phyloP scores from a whole-genome alignment of 73 alveolate species.

The Tetrahymena elliotti region DNA sequence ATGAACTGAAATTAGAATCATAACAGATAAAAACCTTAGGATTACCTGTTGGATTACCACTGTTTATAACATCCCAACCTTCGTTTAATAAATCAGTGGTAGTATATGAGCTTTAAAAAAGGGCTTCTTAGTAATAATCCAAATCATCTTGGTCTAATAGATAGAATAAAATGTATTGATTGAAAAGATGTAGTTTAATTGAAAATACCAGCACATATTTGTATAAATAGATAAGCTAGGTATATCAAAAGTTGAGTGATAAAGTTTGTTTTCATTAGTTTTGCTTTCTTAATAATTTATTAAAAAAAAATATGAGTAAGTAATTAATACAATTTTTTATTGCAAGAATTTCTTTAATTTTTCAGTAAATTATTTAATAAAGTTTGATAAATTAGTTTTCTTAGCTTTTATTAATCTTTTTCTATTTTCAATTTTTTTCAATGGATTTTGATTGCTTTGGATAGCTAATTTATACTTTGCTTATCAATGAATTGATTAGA shows the following conservation, averaged over 20 bases:
- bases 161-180: background rate
- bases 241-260: background rate
- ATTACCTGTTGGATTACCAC: background rate
- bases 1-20: background rate
- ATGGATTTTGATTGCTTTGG: background rate
- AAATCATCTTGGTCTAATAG: background rate
- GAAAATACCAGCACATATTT: background rate
- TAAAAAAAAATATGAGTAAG: background rate
- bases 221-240: background rate
- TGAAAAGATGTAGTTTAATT: too few species aligned
- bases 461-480: background rate
- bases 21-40: background rate
- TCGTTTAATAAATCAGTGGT: background rate
- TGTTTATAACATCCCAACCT: background rate
- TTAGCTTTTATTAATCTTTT: too few species aligned
- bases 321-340: background rate
- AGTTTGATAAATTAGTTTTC: background rate
- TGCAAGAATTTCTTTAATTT: background rate
- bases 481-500: too few species aligned
- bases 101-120: background rate
- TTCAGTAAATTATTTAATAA: background rate
- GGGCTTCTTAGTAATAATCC: background rate
- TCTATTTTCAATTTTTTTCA: too few species aligned
- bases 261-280: background rate
- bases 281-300: background rate